Conservation (phyloP, 306 rosid genomes). For the Cucurbita ficifolia region DNA sequence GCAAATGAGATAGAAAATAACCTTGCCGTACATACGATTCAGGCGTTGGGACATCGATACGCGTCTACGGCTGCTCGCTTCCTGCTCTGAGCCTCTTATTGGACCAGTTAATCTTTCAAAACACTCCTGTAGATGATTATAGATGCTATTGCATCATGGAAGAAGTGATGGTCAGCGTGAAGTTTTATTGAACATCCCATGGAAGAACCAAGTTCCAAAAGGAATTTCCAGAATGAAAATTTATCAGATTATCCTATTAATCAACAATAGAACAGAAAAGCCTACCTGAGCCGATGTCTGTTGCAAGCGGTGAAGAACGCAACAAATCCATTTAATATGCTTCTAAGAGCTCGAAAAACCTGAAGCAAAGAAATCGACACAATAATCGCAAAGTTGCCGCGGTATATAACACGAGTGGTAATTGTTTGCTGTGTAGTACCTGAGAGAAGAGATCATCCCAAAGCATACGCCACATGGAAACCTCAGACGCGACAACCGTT, state of each 20-base stretch:
- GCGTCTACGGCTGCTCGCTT: slow-evolving; percentile 15
- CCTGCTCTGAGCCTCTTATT: slow-evolving; percentile 27
- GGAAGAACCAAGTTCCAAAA: not conserved
- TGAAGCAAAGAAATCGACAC: slow-evolving; percentile 15
- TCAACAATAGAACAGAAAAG: not conserved
- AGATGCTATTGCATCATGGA: slow-evolving; percentile 46
- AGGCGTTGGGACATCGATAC: slow-evolving; percentile 4
- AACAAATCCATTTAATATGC: slow-evolving; percentile 69
- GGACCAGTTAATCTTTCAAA: slow-evolving; percentile 26
- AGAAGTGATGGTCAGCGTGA: not conserved
- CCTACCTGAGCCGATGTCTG: slow-evolving; percentile 89
- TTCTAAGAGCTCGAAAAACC: slow-evolving; percentile 83
- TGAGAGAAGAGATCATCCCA: slow-evolving; percentile 94
- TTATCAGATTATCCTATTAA: not conserved
- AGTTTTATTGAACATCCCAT: not conserved
- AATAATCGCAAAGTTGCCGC: not conserved
- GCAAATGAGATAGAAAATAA: not conserved
- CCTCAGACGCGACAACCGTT: slow-evolving; percentile 43
- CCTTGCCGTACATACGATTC: slow-evolving; percentile 21
- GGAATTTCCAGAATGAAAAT: not conserved
- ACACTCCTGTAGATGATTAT: slow-evolving; percentile 58
- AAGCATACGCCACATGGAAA: slow-evolving; percentile 74
- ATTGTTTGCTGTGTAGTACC: slow-evolving; percentile 22
- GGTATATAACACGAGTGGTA: not conserved
- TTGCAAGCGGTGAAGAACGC: slow-evolving; percentile 89